These are phyloP conservation scores for Cupressus sempervirens DNA, from an alignment of 75 land plant genomes.

Conservation along the genomic window DNA sequence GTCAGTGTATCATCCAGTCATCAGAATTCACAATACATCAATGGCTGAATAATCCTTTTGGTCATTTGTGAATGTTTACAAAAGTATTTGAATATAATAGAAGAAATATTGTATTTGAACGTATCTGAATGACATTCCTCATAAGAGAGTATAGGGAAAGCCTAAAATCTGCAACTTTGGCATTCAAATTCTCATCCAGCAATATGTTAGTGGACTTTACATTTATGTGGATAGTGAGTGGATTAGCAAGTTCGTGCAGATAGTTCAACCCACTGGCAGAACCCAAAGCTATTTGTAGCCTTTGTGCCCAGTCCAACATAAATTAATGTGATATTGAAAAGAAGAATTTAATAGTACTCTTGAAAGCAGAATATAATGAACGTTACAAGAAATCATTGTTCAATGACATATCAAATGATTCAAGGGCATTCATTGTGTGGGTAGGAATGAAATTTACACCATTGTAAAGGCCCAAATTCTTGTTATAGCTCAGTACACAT, in stretches of 20 bases:
- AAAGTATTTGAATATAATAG: too few species aligned
- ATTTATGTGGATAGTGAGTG: conserved; percentile 81
- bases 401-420: neutral
- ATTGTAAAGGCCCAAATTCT: too few species aligned
- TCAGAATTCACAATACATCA: too few species aligned
- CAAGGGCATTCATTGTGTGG: too few species aligned
- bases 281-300: conserved; percentile 72
- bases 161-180: conserved; percentile 87
- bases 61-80: too few species aligned
- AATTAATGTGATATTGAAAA: conserved; percentile 18
- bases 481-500: too few species aligned
- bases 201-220: conserved; percentile 76
- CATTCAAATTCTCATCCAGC: conserved; percentile 56
- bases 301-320: conserved; percentile 59
- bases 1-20: too few species aligned
- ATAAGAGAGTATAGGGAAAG: conserved; percentile 28
- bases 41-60: too few species aligned
- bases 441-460: too few species aligned
- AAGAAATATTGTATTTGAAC: too few species aligned
- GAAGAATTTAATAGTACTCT: neutral
- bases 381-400: neutral
- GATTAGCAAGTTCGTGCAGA: conserved; percentile 72
- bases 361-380: conserved; percentile 23
- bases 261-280: conserved; percentile 71
- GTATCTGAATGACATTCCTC: too few species aligned